Conservation (phyloP, 2,329 filamentous ascomycete species). For the Thermomyces lanuginosus region DNA sequence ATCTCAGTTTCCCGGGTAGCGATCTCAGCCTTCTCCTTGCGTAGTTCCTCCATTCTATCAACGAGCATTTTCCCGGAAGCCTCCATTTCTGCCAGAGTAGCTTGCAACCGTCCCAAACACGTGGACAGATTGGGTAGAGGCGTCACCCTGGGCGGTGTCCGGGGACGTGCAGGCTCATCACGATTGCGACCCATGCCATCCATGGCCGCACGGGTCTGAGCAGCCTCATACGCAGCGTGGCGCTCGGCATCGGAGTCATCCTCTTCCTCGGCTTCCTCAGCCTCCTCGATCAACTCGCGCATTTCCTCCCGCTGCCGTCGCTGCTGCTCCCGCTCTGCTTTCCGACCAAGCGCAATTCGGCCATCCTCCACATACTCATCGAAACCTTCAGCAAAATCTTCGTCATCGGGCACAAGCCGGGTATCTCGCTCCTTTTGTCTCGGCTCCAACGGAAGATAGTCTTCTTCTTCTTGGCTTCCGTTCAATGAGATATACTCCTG, state of each 20-base stretch:
- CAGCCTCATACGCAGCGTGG: conserved; percentile 68
- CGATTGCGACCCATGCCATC: conserved; percentile 44
- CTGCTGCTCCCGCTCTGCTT: conserved; percentile 56
- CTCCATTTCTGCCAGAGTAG: conserved; percentile 47
- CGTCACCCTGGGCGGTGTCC: conserved; percentile 56
- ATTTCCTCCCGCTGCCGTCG: conserved; percentile 58
- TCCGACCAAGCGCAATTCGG: conserved; percentile 57
- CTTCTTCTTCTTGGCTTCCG: conserved; percentile 18
- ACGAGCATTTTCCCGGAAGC: conserved; percentile 44
- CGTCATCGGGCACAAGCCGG: conserved; percentile 67
- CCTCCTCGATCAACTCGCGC: conserved; percentile 64
- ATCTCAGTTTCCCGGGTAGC: conserved; percentile 58
- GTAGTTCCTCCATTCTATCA: conserved; percentile 47
- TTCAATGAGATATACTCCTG: conserved; percentile 34
- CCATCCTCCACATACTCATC: conserved; percentile 83
- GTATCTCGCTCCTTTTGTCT: conserved; percentile 51
- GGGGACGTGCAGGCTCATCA: conserved; percentile 25
- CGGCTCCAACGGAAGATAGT: conserved; percentile 33
- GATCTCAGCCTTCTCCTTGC: conserved; percentile 53
- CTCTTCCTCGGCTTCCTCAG: conserved; percentile 49
- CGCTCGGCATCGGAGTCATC: conserved; percentile 48
- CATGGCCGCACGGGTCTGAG: conserved; percentile 75
- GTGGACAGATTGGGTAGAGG: conserved; percentile 58
- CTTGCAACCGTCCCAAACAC: conserved; percentile 48
- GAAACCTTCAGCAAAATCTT: conserved; percentile 84